phyloP scores from a whole-genome alignment of 2,329 filamentous ascomycete species.

The Pseudogymnoascus pannorum region DNA sequence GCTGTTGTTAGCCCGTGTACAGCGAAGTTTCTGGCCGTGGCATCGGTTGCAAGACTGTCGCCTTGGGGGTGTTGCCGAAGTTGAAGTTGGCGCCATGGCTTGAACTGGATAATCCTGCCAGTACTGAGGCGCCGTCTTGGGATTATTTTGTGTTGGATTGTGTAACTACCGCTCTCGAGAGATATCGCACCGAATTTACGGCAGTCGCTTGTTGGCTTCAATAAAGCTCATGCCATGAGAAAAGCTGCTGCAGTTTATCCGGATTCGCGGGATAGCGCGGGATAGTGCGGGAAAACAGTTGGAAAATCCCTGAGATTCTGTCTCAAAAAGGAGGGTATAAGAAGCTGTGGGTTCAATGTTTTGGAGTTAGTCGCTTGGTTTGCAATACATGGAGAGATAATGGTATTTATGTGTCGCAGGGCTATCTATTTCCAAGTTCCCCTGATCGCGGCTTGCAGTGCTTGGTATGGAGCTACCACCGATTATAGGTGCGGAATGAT shows the following conservation, averaged over 20 bases:
- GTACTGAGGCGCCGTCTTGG: not conserved
- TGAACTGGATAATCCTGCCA: not conserved
- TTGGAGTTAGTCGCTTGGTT: not conserved
- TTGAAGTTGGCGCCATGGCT: not conserved
- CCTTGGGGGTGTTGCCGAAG: not conserved
- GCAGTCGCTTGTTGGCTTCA: not conserved
- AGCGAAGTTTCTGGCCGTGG: not conserved
- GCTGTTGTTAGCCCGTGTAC: not conserved
- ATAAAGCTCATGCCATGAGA: not conserved
- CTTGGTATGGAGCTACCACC: not conserved
- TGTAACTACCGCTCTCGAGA: not conserved
- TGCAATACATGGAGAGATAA: not conserved
- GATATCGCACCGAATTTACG: not conserved
- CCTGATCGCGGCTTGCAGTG: not conserved
- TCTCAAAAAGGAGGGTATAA: not conserved
- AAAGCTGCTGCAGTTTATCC: not conserved
- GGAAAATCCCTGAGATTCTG: not conserved
- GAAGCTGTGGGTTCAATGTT: not conserved
- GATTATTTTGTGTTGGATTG: not conserved
- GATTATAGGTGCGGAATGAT: not conserved
- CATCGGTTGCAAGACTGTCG: not conserved
- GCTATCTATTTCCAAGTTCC: not conserved
- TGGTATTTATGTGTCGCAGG: not conserved
- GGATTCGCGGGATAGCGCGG: not conserved
- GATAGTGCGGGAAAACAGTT: not conserved